These are phyloP conservation scores for Phialophora chinensis DNA, from an alignment of 2,329 filamentous ascomycete genomes.

Conservation along the genomic window DNA sequence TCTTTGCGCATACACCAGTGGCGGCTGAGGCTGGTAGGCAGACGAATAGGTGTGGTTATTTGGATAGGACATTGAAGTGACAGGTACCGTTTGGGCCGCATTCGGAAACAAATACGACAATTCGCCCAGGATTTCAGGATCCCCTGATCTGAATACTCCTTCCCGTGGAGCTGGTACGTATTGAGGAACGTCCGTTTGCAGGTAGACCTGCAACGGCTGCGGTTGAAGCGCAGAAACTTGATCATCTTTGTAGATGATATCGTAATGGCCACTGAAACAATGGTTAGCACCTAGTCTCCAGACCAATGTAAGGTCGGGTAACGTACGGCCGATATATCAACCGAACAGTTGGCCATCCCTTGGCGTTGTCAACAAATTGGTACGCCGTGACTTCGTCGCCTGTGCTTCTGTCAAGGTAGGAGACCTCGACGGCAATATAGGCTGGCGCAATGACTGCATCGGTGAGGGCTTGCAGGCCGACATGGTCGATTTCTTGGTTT, in stretches of 20 bases:
- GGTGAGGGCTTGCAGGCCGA: constrained; percentile 79
- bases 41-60: constrained; percentile 3
- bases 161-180: constrained; percentile 20
- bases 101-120: constrained; percentile 8
- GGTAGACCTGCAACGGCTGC: constrained; percentile 33
- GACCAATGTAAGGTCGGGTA: not conserved
- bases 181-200: constrained; percentile 32
- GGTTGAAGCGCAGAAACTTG: constrained; percentile 3
- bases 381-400: constrained; percentile 72
- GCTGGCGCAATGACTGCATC: constrained; percentile 80
- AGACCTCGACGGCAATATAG: constrained; percentile 80
- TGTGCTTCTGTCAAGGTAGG: constrained; percentile 85
- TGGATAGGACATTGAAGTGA: constrained; percentile 8
- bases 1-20: constrained; percentile 6
- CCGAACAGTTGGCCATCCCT: constrained; percentile 63
- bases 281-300: constrained; percentile 3
- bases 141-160: constrained; percentile 20
- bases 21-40: not conserved
- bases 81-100: not conserved
- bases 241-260: constrained; percentile 78
- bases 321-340: constrained; percentile 71
- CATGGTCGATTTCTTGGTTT: constrained; percentile 84
- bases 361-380: constrained; percentile 52
- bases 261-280: constrained; percentile 76
- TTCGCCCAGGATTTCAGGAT: constrained; percentile 16